phyloP scores from a whole-genome alignment of 2,329 filamentous ascomycete genomes.

The Canariomyces notabilis region DNA sequence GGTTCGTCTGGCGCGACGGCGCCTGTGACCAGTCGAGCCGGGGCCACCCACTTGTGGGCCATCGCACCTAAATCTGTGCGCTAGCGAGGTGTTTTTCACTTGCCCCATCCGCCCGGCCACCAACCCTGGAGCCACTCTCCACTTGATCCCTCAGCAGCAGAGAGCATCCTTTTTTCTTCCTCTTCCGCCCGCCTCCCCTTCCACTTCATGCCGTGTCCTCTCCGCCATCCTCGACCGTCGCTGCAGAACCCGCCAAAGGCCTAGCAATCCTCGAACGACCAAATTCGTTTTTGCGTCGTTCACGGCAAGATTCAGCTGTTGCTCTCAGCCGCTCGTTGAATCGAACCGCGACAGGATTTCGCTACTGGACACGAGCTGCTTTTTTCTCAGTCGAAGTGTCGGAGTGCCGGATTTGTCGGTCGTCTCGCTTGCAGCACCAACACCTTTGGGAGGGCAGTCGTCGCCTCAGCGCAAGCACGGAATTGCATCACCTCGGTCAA shows the following conservation, averaged over 20 bases:
- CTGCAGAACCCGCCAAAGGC: conserved; percentile 22
- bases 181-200: conserved; percentile 15
- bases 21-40: conserved; percentile 13
- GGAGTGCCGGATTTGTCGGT: conserved; percentile 20
- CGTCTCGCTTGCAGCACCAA: conserved; percentile 11
- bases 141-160: conserved; percentile 13
- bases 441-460: conserved; percentile 15
- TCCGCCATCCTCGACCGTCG: conserved; percentile 21
- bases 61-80: conserved; percentile 1
- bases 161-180: conserved; percentile 21
- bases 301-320: conserved; percentile 28
- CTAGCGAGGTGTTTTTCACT: conserved; percentile 12
- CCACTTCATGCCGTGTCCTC: conserved; percentile 21
- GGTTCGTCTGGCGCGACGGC: background rate
- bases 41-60: conserved; percentile 15
- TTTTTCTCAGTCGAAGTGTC: no score
- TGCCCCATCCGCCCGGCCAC: conserved; percentile 2
- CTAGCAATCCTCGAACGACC: conserved; percentile 29
- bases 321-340: conserved; percentile 21
- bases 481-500: conserved; percentile 11
- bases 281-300: conserved; percentile 39
- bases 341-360: conserved; percentile 18
- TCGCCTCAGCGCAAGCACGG: conserved; percentile 12
- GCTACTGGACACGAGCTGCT: conserved; percentile 17
- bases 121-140: conserved; percentile 3